These are phyloP conservation scores for Corylus heterophylla DNA, from an alignment of 306 rosid species.

Conservation along the genomic window DNA sequence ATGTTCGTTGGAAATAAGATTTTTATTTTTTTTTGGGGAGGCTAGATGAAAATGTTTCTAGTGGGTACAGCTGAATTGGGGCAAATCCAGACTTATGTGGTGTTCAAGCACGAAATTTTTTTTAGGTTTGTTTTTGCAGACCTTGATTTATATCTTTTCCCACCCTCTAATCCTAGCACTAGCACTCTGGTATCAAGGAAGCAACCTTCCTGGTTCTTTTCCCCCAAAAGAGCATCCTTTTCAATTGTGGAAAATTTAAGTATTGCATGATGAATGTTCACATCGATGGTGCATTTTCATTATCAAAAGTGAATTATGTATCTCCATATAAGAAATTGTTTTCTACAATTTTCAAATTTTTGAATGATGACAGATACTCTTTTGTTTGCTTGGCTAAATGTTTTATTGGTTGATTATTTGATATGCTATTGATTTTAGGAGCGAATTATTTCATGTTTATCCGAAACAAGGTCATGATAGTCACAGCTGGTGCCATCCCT, in stretches of 20 bases:
- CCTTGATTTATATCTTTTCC: not conserved
- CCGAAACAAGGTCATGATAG: conserved; percentile 85
- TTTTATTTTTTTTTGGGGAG: too few relatives aligned
- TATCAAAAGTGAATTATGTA: conserved; percentile 11
- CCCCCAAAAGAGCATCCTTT: not conserved
- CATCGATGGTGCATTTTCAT: conserved; percentile 1
- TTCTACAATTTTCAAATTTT: not conserved
- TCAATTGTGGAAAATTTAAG: conserved; percentile 4
- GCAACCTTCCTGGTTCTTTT: not conserved
- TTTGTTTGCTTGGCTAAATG: not conserved
- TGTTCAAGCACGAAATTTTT: not conserved
- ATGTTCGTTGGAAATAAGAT: not conserved
- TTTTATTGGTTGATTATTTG: conserved; percentile 13
- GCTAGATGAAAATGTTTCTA: too few relatives aligned
- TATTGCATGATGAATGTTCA: not conserved
- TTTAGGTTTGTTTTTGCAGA: not conserved
- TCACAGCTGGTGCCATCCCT: conserved; percentile 73
- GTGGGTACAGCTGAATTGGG: conserved; percentile 16
- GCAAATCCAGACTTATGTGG: not conserved
- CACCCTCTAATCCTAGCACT: conserved; percentile 9
- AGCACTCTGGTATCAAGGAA: conserved; percentile 2
- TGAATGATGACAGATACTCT: not conserved
- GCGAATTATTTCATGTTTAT: conserved; percentile 37
- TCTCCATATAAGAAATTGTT: not conserved
- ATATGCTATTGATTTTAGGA: conserved; percentile 22